Percentiles rank a stretch among this genome's conserved stretches.
phyloP scores from a whole-genome alignment of 345 rosid species.

The Populus davidiana region DNA sequence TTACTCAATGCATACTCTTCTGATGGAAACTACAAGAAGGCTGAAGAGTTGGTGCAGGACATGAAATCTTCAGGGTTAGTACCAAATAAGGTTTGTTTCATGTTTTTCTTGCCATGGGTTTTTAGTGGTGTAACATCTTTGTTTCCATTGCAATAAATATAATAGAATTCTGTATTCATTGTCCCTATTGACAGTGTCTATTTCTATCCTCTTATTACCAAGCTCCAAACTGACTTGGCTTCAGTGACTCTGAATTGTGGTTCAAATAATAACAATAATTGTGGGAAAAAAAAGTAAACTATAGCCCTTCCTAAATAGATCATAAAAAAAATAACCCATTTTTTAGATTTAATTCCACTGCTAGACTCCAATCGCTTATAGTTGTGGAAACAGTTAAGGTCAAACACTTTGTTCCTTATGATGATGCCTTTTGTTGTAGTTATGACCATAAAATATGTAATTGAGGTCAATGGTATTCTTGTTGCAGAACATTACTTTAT shows the following conservation, averaged over 20 bases:
- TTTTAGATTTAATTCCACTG: no score
- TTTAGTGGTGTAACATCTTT: background rate
- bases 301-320: background rate
- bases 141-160: background rate
- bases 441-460: background rate
- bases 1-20: constrained; percentile 82
- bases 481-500: background rate
- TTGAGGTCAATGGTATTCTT: background rate
- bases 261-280: background rate
- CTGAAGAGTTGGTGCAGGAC: constrained; percentile 69
- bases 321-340: background rate
- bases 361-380: background rate
- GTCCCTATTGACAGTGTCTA: no score
- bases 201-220: no score
- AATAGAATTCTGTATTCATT: background rate
- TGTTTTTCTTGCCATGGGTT: constrained; percentile 12
- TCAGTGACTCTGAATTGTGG: background rate
- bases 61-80: constrained; percentile 76
- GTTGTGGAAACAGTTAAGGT: background rate
- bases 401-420: background rate
- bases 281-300: background rate
- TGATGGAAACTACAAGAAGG: constrained; percentile 68
- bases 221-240: background rate
- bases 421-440: background rate
- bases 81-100: constrained; percentile 73